Base-by-base conservation (phyloP, 1,284 basidiomycete species). In the Cutaneotrichosporon sp. region DNA sequence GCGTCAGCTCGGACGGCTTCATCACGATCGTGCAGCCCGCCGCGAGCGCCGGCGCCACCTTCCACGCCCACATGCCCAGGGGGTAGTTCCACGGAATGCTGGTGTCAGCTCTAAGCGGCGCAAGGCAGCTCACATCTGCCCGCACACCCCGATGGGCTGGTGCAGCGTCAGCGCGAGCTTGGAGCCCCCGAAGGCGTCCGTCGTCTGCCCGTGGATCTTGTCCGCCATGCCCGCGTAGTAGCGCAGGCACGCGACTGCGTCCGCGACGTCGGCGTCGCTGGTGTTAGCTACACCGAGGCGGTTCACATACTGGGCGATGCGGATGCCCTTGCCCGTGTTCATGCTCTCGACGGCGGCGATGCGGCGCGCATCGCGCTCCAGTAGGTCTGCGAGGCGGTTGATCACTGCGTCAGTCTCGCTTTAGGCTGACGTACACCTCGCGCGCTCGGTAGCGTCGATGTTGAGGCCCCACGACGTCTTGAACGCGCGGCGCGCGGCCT, bases 71-170 rank as follows among this genome's bases (percentile, higher is more conserved):
- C 91, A 95, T 94, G 69, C 86, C 86, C 75, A 95, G 89, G 16
- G 92, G 93, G 77, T 93, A 95, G 81, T 95, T 94, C 90, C 89
- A 92, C 13, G 90, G 90, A 67, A 92, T 91, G 69, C 90, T 91
- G 71, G 42, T 16, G 54, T 56, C 54, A 58, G 51, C 34, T 24
- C 20, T 29, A 2, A 13, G 8, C 34, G n/a, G 38, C 16, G 4
- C 1, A 13, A 11, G n/a, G 10, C 9, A 43, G 24, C 55, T 58
- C 56, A 58, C 56, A 94, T 93, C 74, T 92, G 90, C 10, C 89
- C 92, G 71, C 89, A 93, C 46, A 97, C 94, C 52, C 94, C 95
- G 69, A 97, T 90, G 31, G 95, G 93, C 68, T 97, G 94, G 78
- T 94, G 91, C 53, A 88, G 85, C 25, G 92, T 94, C 79, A 92